Conservation (phyloP, 1,284 basidiomycete genomes). For the Tylopilus sp. region DNA sequence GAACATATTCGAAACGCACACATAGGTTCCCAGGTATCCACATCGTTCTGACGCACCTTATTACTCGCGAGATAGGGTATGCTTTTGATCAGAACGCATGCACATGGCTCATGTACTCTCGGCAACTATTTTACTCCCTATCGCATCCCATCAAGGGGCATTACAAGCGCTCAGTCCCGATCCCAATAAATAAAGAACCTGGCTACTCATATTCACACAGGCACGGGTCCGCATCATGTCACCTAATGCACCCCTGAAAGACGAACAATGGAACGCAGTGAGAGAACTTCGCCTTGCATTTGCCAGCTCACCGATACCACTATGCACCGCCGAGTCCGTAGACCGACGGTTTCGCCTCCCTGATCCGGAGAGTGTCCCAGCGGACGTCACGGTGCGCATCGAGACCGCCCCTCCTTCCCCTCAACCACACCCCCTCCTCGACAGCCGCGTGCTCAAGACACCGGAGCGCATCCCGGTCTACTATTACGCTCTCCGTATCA, state of each 20-base stretch:
- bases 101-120: too few relatives aligned
- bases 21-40: too few relatives aligned
- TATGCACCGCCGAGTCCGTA: constrained; percentile 12
- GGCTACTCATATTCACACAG: not conserved
- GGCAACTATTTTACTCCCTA: too few relatives aligned
- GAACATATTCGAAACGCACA: too few relatives aligned
- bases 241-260: constrained; percentile 19
- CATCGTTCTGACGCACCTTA: too few relatives aligned
- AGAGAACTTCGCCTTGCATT: constrained; percentile 1
- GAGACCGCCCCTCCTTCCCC: constrained; percentile 23
- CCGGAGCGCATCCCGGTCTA: constrained; percentile 25
- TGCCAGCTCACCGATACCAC: not conserved
- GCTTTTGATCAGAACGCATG: too few relatives aligned
- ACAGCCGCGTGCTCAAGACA: constrained; percentile 5
- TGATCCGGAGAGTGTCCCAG: constrained; percentile 10
- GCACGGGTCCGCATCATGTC: not conserved
- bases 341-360: constrained; percentile 18
- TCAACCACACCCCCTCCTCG: constrained; percentile 10
- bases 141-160: too few relatives aligned
- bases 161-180: not conserved
- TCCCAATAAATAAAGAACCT: not conserved
- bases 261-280: constrained; percentile 13
- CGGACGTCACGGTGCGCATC: constrained; percentile 12
- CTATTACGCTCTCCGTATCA: constrained; percentile 11
- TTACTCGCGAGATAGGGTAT: too few relatives aligned